A percentile compares a stretch with the other conserved stretches of the same genome.
These are phyloP conservation scores for Suhomyces coccinellae DNA, from an alignment of 1,139 yeast genomes.

Conservation along the genomic window DNA sequence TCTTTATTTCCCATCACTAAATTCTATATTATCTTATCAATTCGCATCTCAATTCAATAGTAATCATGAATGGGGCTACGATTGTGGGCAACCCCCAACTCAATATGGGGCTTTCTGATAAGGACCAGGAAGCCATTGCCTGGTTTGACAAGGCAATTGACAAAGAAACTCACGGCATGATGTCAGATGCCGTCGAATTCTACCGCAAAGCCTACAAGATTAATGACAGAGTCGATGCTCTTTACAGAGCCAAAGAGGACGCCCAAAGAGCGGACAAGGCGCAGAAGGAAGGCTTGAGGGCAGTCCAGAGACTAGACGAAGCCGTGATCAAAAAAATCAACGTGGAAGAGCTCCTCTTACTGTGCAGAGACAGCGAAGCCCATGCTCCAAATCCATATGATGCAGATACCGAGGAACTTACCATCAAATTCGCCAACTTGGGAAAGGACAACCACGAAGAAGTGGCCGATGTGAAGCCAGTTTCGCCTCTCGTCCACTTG, in stretches of 20 bases:
- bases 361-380: slow-evolving; percentile 34
- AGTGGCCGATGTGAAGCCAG: slow-evolving; percentile 34
- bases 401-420: slow-evolving; percentile 23
- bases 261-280: slow-evolving; percentile 28
- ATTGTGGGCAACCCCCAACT: slow-evolving; percentile 6
- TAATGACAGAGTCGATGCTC: slow-evolving; percentile 66
- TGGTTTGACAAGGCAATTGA: slow-evolving; percentile 70
- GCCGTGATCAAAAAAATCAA: slow-evolving; percentile 31
- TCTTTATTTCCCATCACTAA: neutral
- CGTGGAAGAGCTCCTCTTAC: slow-evolving; percentile 32
- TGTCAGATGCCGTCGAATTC: slow-evolving; percentile 75
- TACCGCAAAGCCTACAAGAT: slow-evolving; percentile 73
- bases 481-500: slow-evolving; percentile 56
- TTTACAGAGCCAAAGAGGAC: slow-evolving; percentile 56
- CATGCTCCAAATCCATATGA: slow-evolving; percentile 29
- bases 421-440: slow-evolving; percentile 34
- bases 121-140: slow-evolving; percentile 50
- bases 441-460: slow-evolving; percentile 28
- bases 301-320: slow-evolving; percentile 10
- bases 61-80: slow-evolving; percentile 8
- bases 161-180: slow-evolving; percentile 69
- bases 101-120: slow-evolving; percentile 9
- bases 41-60: slow-evolving; percentile 1
- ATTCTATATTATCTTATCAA: neutral
- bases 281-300: slow-evolving; percentile 30